Evolutionary conservation across 352 stramenopile species (phyloP).

Genomic region (Halophytophthora batemanensis): DNA sequence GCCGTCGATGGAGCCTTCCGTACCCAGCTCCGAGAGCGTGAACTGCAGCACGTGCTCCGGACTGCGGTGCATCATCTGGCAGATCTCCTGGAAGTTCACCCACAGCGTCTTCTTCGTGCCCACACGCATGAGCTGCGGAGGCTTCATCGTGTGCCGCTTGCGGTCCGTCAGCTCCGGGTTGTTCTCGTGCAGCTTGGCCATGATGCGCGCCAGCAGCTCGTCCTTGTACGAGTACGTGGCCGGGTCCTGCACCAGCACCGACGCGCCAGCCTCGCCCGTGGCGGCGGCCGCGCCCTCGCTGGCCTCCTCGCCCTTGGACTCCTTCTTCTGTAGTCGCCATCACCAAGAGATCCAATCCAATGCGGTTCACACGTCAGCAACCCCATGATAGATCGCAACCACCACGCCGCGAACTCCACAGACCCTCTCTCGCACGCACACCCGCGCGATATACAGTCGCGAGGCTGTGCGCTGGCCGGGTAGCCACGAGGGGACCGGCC

Average conservation of each 20-base stretch:
- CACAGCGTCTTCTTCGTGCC: constrained; percentile 98
- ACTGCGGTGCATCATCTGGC: constrained; percentile 97
- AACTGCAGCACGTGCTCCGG: constrained; percentile 99
- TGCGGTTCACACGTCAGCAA: no score
- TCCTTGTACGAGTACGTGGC: constrained; percentile 95
- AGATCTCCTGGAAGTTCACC: constrained; percentile 99
- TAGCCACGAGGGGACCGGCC: no score
- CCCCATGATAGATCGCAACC: neutral
- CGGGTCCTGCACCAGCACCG: constrained; percentile 79
- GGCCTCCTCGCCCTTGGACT: constrained; percentile 37
- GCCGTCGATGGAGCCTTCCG: constrained; percentile 98
- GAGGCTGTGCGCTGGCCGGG: no score
- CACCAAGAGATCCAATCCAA: neutral
- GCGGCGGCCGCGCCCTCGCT: constrained; percentile 21
- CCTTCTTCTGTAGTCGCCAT: constrained; percentile 38
- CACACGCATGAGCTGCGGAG: constrained; percentile 87
- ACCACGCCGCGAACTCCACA: neutral
- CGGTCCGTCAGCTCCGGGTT: constrained; percentile 96
- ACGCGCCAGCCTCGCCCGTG: constrained; percentile 39
- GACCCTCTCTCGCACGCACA: no score
- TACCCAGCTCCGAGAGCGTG: constrained; percentile 99
- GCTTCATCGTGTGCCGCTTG: constrained; percentile 92
- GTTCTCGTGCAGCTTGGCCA: constrained; percentile 94
- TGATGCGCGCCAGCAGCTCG: constrained; percentile 93
- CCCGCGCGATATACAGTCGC: no score